These are phyloP conservation scores for Wallacemonas collosoma DNA, from an alignment of 208 protist species.

Conservation along the genomic window DNA sequence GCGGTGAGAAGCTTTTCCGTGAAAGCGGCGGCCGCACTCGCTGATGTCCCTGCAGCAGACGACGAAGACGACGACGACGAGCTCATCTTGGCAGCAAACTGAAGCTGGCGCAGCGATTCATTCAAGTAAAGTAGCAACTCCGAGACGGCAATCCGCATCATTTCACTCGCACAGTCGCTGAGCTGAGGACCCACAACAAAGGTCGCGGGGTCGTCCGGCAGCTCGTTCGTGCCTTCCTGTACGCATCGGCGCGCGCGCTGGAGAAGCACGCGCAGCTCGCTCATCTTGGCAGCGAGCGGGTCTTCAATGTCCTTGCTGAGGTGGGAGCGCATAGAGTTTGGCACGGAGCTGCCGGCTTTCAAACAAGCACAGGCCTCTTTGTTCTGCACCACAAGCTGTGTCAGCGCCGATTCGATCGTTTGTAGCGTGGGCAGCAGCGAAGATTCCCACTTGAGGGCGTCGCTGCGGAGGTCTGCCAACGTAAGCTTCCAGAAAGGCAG, in stretches of 20 bases:
- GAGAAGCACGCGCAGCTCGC: conserved; percentile 32
- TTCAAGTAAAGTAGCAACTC: conserved; percentile 75
- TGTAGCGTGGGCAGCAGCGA: conserved; percentile 24
- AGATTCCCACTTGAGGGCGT: conserved; percentile 28
- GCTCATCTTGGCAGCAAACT: conserved; percentile 27
- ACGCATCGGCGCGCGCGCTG: conserved; percentile 30
- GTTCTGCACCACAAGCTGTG: conserved; percentile 28
- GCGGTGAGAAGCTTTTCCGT: conserved; percentile 11
- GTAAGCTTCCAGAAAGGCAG: conserved; percentile 28
- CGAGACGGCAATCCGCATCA: conserved; percentile 41
- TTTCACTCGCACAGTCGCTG: conserved; percentile 37
- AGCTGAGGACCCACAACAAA: conserved; percentile 44
- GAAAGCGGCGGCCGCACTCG: background rate
- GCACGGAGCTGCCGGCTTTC: conserved; percentile 33
- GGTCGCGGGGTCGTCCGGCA: conserved; percentile 25
- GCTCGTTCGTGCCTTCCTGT: conserved; percentile 31
- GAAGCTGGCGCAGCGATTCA: conserved; percentile 68
- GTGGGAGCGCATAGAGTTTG: conserved; percentile 53
- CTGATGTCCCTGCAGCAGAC: background rate
- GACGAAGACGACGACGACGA: conserved; percentile 6
- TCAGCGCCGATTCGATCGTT: conserved; percentile 24
- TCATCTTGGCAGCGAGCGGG: conserved; percentile 30
- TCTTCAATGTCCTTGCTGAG: conserved; percentile 50
- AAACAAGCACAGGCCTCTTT: conserved; percentile 29
- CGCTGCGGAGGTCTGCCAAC: conserved; percentile 62